phyloP scores from a whole-genome alignment of 2,329 filamentous ascomycete genomes.

The Spiromastix sp. region DNA sequence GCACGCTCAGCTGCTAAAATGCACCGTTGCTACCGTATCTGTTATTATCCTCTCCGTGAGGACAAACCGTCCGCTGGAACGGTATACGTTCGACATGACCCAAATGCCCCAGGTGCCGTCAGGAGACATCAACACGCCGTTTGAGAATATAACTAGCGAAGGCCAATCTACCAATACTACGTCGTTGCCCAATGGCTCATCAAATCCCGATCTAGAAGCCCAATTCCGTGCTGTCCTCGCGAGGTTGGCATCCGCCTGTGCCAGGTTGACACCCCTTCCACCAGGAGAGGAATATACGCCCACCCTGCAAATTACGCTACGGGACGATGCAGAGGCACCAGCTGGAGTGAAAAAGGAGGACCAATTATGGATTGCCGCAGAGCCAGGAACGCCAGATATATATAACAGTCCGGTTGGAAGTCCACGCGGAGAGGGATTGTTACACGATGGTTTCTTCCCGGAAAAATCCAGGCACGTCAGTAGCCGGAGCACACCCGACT shows the following conservation, averaged over 20 bases:
- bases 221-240: constrained; percentile 39
- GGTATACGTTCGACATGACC: constrained; percentile 51
- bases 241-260: constrained; percentile 33
- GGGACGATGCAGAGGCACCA: constrained; percentile 36
- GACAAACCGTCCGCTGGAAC: constrained; percentile 44
- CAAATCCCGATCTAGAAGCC: constrained; percentile 33
- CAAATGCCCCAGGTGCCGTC: constrained; percentile 42
- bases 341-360: constrained; percentile 38
- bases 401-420: constrained; percentile 20
- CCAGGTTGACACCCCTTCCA: constrained; percentile 33
- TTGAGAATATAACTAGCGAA: constrained; percentile 28
- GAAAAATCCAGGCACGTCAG: constrained; percentile 19
- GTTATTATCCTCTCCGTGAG: constrained; percentile 46
- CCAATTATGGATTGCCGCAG: constrained; percentile 51
- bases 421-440: background rate
- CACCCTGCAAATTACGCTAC: constrained; percentile 39
- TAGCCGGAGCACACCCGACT: constrained; percentile 16
- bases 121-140: constrained; percentile 40
- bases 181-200: constrained; percentile 7
- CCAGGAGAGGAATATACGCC: constrained; percentile 38
- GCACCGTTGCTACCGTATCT: constrained; percentile 44
- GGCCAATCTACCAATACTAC: background rate
- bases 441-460: constrained; percentile 1
- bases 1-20: constrained; percentile 55
- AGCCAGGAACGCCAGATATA: constrained; percentile 36